Conservation (phyloP, 768 basidiomycete species). For the Brasilioporus rufonigricans region DNA sequence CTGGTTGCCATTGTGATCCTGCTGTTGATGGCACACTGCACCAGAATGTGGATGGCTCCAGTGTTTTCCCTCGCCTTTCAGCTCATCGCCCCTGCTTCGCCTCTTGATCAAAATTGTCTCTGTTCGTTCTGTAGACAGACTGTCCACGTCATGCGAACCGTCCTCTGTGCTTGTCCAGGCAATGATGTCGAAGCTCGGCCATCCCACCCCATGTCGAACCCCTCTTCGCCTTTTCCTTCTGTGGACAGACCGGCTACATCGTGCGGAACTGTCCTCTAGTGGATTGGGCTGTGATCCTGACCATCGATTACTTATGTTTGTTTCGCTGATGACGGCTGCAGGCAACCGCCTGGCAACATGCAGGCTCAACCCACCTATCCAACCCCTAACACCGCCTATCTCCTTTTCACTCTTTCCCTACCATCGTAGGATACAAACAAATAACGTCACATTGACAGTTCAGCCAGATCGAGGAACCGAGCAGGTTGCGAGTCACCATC, state of each 20-base stretch:
- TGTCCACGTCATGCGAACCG: no score
- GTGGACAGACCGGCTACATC: constrained; percentile 10
- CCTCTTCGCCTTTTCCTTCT: no score
- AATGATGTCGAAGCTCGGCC: no score
- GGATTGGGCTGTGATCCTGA: no score
- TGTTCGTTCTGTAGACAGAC: constrained; percentile 11
- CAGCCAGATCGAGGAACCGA: not conserved
- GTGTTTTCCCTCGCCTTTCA: not conserved
- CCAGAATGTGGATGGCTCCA: no score
- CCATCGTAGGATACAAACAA: not conserved
- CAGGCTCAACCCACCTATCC: not conserved
- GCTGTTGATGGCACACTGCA: not conserved
- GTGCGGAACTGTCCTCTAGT: not conserved
- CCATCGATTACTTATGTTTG: no score
- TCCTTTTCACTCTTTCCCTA: not conserved
- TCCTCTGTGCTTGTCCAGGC: no score
- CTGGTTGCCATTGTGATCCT: not conserved
- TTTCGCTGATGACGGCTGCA: no score
- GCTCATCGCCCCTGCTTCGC: not conserved
- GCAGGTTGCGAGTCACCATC: not conserved
- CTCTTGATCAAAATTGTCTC: constrained; percentile 1
- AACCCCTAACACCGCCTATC: not conserved
- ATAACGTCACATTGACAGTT: constrained; percentile 2
- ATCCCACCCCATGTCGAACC: no score
- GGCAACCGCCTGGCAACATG: no score